Evolutionary conservation across 257 asterid genomes (phyloP), one percentile per base, ranked within the genome.

Genomic region (Solanum lignicaule): DNA sequence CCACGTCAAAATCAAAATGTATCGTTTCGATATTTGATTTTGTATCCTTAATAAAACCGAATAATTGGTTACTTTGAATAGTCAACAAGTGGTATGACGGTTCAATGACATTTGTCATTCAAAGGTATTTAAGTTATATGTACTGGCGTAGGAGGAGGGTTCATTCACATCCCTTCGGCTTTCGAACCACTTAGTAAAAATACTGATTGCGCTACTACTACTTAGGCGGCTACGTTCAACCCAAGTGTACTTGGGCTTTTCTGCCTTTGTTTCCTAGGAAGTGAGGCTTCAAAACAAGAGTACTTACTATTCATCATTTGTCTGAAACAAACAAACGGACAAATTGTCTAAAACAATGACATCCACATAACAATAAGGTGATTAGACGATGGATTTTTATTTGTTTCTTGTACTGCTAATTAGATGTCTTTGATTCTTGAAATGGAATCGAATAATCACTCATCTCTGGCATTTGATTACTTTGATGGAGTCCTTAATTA

Each of bases 401-500:
- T 65, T 11, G 18, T 65, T 65, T n/a, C 3, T 65, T 65, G 32
- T 65, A 11, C 32, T 65, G 32, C 32, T 66, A 66, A 66, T 66
- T 66, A 66, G 20, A 27, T 25, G 74, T 31, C 29, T 21, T 21
- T 36, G 31, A 36, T 74, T 74, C 52, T 74, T 74, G 83, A 36
- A 36, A 74, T 74, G 83, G 52, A 74, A 36, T 36, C 20, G 14
- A 74, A 36, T 36, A 74, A 74, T 1, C 83, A 74, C 83, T 38
- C 43, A 74, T 21, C 83, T 7, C 55, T 86, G 55, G 94, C 92
- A 21, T n/a, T 43, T 0, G 98, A 94, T 39, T 75, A 90, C 87
- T 90, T 93, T 12, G 95, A 95, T 88, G 93, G 88, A 9, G 88
- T 91, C 41, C 91, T 95, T 83, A 91, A 76, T 82, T 95, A 87